Conservation (phyloP, 2,329 filamentous ascomycete species). For the Fusarium sp. region DNA sequence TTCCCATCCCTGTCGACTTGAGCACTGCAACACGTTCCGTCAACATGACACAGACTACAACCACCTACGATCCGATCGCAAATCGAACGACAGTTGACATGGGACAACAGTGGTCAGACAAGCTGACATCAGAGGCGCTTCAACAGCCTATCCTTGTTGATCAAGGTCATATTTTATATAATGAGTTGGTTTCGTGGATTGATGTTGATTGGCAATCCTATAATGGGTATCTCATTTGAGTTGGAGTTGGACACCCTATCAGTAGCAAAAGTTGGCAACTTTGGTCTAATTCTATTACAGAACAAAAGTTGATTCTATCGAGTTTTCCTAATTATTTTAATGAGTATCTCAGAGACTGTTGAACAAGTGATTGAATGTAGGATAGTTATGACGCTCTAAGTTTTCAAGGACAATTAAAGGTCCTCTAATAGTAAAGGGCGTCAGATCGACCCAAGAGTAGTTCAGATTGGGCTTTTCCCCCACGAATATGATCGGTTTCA, state of each 20-base stretch:
- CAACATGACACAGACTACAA: constrained; percentile 25
- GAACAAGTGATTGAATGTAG: neutral
- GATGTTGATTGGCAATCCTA: constrained; percentile 53
- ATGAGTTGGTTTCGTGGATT: constrained; percentile 55
- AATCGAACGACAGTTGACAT: constrained; percentile 40
- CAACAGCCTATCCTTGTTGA: constrained; percentile 48
- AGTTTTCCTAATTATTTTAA: neutral
- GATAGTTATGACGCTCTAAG: neutral
- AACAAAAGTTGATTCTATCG: neutral
- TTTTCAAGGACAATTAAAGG: neutral
- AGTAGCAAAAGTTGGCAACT: neutral
- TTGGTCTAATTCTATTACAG: neutral
- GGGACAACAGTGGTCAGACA: constrained; percentile 40
- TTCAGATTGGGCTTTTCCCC: neutral
- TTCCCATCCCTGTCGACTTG: constrained; percentile 45
- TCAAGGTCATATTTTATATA: constrained; percentile 50
- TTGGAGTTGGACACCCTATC: neutral
- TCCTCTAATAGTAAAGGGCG: neutral
- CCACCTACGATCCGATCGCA: constrained; percentile 35
- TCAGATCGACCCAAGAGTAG: neutral
- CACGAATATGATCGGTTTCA: neutral
- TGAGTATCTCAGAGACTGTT: neutral
- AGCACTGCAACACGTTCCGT: constrained; percentile 1
- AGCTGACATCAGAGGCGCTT: constrained; percentile 29
- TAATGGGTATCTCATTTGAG: constrained; percentile 44